Percentiles rank a stretch among this genome's conserved stretches.
Conservation (phyloP, 2,329 filamentous ascomycete species). For the Colletotrichum nymphaeae region DNA sequence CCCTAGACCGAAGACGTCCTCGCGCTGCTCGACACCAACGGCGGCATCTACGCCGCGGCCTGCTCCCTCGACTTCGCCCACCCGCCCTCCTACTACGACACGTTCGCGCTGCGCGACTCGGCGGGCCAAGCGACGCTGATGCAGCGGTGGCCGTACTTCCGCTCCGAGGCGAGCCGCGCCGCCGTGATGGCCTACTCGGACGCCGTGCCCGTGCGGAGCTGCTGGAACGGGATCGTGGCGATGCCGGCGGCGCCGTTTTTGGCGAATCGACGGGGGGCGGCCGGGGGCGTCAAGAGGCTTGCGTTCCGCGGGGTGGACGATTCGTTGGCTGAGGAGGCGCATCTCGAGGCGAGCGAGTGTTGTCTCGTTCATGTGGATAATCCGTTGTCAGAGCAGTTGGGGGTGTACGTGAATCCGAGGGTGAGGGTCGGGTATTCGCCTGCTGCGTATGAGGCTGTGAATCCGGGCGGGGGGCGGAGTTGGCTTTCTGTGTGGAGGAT, state of each 20-base stretch:
- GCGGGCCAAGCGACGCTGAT: slow-evolving; percentile 62
- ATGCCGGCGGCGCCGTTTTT: slow-evolving; percentile 69
- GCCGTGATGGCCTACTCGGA: slow-evolving; percentile 61
- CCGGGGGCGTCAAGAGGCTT: slow-evolving; percentile 44
- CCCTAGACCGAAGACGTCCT: slow-evolving; percentile 65
- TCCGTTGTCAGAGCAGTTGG: slow-evolving; percentile 59
- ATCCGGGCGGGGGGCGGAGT: slow-evolving; percentile 44
- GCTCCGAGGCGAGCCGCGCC: slow-evolving; percentile 59
- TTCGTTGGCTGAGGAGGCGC: slow-evolving; percentile 64
- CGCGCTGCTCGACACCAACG: slow-evolving; percentile 66
- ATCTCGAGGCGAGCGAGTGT: slow-evolving; percentile 83
- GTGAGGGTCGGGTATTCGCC: slow-evolving; percentile 75
- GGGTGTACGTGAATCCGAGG: slow-evolving; percentile 76
- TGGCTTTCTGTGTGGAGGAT: slow-evolving; percentile 63
- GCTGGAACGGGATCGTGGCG: slow-evolving; percentile 60
- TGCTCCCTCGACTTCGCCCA: slow-evolving; percentile 71
- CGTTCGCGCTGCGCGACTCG: slow-evolving; percentile 69
- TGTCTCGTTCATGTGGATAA: slow-evolving; percentile 83
- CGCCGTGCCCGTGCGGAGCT: slow-evolving; percentile 58
- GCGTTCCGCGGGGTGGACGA: slow-evolving; percentile 75
- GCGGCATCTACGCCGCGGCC: slow-evolving; percentile 69
- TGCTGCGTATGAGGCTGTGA: slow-evolving; percentile 62
- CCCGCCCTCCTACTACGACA: slow-evolving; percentile 69
- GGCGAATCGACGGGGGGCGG: slow-evolving; percentile 40
- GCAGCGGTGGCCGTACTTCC: slow-evolving; percentile 71